Evolutionary conservation across 2,329 filamentous ascomycete genomes (phyloP), one percentile per base, ranked within the genome.

Genomic region (Fusarium xyrophilum): DNA sequence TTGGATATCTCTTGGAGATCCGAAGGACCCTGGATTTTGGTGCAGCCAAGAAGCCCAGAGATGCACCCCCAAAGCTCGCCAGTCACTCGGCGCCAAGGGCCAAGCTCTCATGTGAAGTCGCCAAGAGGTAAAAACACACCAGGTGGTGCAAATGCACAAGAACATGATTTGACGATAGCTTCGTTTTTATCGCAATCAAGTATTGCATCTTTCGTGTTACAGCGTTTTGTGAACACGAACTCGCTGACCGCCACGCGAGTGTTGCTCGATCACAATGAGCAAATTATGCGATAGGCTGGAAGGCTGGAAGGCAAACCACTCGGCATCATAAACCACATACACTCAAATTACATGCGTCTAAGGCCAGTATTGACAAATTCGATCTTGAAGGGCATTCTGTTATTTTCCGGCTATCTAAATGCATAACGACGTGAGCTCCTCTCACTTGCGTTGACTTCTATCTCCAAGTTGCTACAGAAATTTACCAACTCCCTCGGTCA

Each of bases 1-100:
- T 73, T 69, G 67, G 60, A 68, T 19, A 73, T 73, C 71, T 73
- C 70, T 73, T 74, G 68, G 67, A 66, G 52, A 73, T 73, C 69
- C 68, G 56, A 48, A 44, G 53, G 39, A 57, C 54, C 67, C 67
- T 54, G 27, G 50, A 46, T 55, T 63, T 56, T 59, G 44, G 62
- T 56, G 59, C 56, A 66, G 71, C 71, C 71, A 73, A 74, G 71
- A 59, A 35, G 70, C 70, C 71, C 33, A 72, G 63, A 71, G 57
- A 72, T 71, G 68, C 64, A 66, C 66, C 63, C 59, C 63, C n/a
- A n/a, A 59, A 59, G 66, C 44, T 62, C 42, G 60, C 33, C 55
- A 42, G 21, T 27, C 23, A 56, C 54, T 71, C 51, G 68, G 69
- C 67, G 72, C 70, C 71, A 73, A 74, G 71, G 60, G 53, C 70